Conservation (phyloP, 257 asterid species). For the Marsdenia floribunda region DNA sequence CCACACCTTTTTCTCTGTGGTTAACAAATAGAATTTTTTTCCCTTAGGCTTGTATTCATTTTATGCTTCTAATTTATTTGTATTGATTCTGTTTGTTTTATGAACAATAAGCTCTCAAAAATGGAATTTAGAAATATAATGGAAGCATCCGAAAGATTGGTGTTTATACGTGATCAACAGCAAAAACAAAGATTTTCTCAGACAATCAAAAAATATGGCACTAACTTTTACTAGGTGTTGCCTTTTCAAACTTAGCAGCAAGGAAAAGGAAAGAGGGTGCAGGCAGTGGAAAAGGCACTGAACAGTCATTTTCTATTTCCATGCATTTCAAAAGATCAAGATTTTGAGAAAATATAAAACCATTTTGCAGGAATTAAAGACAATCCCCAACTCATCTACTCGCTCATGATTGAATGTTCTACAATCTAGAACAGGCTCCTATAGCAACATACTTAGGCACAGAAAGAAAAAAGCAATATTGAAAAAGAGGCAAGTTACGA, state of each 20-base stretch:
- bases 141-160: background rate
- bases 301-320: background rate
- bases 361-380: background rate
- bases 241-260: background rate
- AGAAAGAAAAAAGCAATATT: background rate
- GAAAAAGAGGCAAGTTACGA: slow-evolving; percentile 2
- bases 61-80: background rate
- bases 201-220: background rate
- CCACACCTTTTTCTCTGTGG: background rate
- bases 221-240: background rate
- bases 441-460: background rate
- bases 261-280: background rate
- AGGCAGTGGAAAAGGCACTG: background rate
- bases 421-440: background rate
- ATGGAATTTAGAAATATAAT: background rate
- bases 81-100: background rate
- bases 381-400: background rate
- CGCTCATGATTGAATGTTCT: background rate
- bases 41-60: background rate
- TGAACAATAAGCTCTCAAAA: background rate
- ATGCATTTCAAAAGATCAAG: background rate
- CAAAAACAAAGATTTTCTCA: background rate
- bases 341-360: background rate
- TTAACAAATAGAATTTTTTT: too few species aligned
- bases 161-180: background rate